phyloP scores from a whole-genome alignment of 2,329 filamentous ascomycete species.

The Fusarium beomiforme region DNA sequence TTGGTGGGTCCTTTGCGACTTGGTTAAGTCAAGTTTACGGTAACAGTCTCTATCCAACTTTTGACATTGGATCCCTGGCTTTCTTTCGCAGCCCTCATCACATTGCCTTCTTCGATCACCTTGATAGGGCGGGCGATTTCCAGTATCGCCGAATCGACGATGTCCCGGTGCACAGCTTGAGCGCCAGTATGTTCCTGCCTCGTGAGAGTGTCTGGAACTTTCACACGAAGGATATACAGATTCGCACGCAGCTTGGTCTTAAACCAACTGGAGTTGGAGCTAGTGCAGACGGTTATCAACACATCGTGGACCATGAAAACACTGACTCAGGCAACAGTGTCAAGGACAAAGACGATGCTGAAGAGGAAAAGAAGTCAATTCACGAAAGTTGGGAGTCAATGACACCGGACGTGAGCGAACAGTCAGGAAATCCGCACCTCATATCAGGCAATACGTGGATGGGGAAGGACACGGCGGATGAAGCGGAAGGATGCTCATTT shows the following conservation, averaged over 20 bases:
- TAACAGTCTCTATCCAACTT: slow-evolving; percentile 61
- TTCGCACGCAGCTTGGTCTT: slow-evolving; percentile 3
- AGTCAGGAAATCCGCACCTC: slow-evolving; percentile 48
- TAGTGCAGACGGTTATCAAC: slow-evolving; percentile 39
- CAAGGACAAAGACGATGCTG: slow-evolving; percentile 6
- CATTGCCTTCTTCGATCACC: slow-evolving; percentile 58
- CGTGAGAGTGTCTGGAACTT: slow-evolving; percentile 63
- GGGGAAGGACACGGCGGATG: slow-evolving; percentile 42
- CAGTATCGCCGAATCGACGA: slow-evolving; percentile 59
- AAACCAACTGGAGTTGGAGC: slow-evolving; percentile 38
- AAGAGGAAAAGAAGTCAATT: slow-evolving; percentile 43
- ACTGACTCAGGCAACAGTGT: slow-evolving; percentile 13
- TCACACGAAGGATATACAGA: slow-evolving; percentile 46
- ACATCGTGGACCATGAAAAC: slow-evolving; percentile 29
- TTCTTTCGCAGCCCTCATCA: slow-evolving; percentile 62
- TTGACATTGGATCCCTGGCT: slow-evolving; percentile 62
- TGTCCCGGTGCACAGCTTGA: slow-evolving; percentile 63
- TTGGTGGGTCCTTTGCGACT: slow-evolving; percentile 45
- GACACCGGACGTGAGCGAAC: slow-evolving; percentile 51
- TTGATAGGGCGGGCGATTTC: slow-evolving; percentile 60
- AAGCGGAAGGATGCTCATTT: slow-evolving; percentile 10
- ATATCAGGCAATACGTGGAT: slow-evolving; percentile 52
- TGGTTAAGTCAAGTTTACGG: slow-evolving; percentile 56
- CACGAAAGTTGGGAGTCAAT: slow-evolving; percentile 51
- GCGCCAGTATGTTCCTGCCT: slow-evolving; percentile 63